Evolutionary conservation across 352 stramenopile species (phyloP), one percentile per base, ranked within the genome.

Genomic region (Phytophthora fragariae): DNA sequence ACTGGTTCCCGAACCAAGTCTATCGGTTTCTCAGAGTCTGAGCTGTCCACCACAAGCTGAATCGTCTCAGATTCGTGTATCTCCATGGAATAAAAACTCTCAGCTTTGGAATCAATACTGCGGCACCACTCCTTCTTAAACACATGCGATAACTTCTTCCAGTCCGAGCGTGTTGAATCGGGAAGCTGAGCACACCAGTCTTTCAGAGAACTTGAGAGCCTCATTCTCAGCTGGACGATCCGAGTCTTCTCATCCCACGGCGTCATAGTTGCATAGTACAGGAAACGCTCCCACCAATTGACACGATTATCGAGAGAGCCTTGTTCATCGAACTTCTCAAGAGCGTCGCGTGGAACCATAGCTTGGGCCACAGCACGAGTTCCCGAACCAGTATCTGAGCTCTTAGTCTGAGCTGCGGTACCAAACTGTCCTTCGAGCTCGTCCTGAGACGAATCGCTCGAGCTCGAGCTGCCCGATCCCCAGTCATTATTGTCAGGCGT

Each of bases 241-340:
- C 37, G 33, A 21, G 56, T 53, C 21, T 52, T 50, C 11, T 62
- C 21, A 15, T 62, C 56, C 37, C 37, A 53, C 9, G 56, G 37
- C 3, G 37, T 21, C 37, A 62, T 62, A 1, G 56, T 53, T 2
- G 37, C 56, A 2, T 53, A 62, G 17, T 62, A 37, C 56, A 62
- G 53, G 56, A 62, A 62, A 8, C 56, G 37, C 24, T 53, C 37
- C 37, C 56, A 62, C 56, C 56, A 53, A 12, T 53, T 52, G 5
- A 50, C 56, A 8, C 56, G 56, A 7, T 50, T 33, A 2, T 61
- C 55, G 2, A 61, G 31, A 1, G 33, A 2, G 2, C n/a, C 33
- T 7, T 19, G 21, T 7, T 62, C 33, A 37, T 15, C 11, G 37
- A 44, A 44, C 37, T 15, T 44, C 37, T 44, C 37, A 10, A 44